Conservation (phyloP, 352 stramenopile species). For the Phytophthora hibernalis region DNA sequence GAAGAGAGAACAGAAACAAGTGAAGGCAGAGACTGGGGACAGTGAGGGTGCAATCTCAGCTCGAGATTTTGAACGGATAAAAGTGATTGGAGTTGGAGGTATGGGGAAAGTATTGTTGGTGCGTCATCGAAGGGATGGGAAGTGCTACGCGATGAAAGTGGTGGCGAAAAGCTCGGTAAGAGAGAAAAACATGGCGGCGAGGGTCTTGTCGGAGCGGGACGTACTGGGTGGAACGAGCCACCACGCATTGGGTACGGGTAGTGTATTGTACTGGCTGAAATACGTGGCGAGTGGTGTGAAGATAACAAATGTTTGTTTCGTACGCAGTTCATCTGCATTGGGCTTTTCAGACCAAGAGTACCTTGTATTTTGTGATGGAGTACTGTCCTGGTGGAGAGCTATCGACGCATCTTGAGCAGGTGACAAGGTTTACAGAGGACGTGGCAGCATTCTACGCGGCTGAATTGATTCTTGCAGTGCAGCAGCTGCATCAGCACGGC, state of each 20-base stretch:
- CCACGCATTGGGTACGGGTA: constrained; percentile 46
- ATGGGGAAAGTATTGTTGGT: constrained; percentile 89
- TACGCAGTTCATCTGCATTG: constrained; percentile 76
- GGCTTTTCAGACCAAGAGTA: constrained; percentile 74
- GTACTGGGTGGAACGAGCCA: constrained; percentile 79
- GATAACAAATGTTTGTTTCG: not conserved
- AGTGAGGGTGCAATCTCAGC: constrained; percentile 32
- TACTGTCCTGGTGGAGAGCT: constrained; percentile 83
- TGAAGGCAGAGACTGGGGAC: not conserved
- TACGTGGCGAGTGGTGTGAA: not conserved
- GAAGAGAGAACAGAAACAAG: not conserved
- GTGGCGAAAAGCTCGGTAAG: constrained; percentile 62
- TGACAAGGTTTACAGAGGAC: constrained; percentile 57
- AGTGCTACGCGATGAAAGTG: constrained; percentile 87
- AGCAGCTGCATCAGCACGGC: constrained; percentile 85
- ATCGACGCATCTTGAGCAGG: constrained; percentile 58
- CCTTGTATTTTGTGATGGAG: constrained; percentile 84
- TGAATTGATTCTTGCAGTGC: constrained; percentile 76
- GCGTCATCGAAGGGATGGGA: constrained; percentile 52
- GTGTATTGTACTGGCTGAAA: not conserved
- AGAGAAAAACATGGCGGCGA: constrained; percentile 60
- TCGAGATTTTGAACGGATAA: constrained; percentile 87
- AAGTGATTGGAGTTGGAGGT: constrained; percentile 89
- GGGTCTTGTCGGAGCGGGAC: constrained; percentile 77
- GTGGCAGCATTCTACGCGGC: constrained; percentile 75